These are phyloP conservation scores for Porodaedalea pini DNA, from an alignment of 1,284 basidiomycete genomes.

Conservation along the genomic window DNA sequence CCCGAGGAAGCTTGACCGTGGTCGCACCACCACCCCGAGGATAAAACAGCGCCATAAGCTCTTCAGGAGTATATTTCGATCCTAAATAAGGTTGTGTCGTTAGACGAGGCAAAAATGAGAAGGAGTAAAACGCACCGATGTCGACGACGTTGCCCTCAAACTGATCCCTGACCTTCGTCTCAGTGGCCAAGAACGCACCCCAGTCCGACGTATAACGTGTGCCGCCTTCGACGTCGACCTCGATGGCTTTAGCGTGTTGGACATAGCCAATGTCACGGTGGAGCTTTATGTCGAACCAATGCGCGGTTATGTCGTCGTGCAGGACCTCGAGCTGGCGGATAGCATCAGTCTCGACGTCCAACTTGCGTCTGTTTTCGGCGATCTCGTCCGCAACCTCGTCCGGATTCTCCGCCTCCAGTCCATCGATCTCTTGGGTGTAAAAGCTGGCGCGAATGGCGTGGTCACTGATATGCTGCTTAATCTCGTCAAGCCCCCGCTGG, in stretches of 20 bases:
- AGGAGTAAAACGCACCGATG: slow-evolving; percentile 34
- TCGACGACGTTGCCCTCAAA: slow-evolving; percentile 41
- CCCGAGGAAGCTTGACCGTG: slow-evolving; percentile 32
- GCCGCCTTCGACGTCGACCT: slow-evolving; percentile 25
- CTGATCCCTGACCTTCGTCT: slow-evolving; percentile 30
- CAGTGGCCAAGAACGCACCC: slow-evolving; percentile 29
- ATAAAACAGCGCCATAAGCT: slow-evolving; percentile 30
- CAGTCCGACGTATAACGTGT: slow-evolving; percentile 31
- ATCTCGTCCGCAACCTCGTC: slow-evolving; percentile 25
- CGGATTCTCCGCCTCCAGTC: slow-evolving; percentile 25
- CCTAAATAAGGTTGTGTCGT: slow-evolving; percentile 29
- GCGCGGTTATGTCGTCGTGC: slow-evolving; percentile 26
- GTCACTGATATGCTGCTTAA: slow-evolving; percentile 26
- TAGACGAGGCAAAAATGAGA: slow-evolving; percentile 26
- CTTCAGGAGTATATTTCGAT: slow-evolving; percentile 23
- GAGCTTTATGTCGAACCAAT: slow-evolving; percentile 30
- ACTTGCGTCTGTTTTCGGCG: slow-evolving; percentile 16
- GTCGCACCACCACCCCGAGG: slow-evolving; percentile 24
- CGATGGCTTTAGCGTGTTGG: slow-evolving; percentile 29
- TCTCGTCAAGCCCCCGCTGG: slow-evolving; percentile 33
- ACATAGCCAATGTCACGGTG: slow-evolving; percentile 34
- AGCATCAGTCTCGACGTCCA: slow-evolving; percentile 24
- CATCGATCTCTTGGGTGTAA: slow-evolving; percentile 25
- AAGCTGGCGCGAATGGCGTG: slow-evolving; percentile 24
- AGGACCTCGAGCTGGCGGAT: slow-evolving; percentile 32